Evolutionary conservation across 1,284 basidiomycete genomes (phyloP).

Genomic region (Fomitopsis betulina): DNA sequence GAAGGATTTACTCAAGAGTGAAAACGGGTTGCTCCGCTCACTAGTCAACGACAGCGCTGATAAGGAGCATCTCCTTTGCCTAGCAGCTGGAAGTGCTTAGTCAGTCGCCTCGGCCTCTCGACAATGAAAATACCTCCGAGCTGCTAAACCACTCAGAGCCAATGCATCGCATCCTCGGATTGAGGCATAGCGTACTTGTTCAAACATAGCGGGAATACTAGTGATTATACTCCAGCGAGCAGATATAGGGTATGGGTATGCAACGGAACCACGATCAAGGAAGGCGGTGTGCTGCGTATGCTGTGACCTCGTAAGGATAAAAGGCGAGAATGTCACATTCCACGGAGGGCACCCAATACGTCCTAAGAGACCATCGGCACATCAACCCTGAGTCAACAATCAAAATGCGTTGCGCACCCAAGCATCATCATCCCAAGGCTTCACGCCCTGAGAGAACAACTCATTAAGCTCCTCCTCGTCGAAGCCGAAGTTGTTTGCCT

Average conservation of each 20-base stretch:
- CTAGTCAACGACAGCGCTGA: constrained; percentile 60
- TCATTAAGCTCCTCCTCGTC: constrained; percentile 34
- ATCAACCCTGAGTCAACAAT: background rate
- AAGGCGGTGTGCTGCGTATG: too few relatives aligned
- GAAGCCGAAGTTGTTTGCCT: constrained; percentile 29
- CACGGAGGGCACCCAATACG: background rate
- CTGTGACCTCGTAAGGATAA: too few relatives aligned
- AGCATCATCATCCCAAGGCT: constrained; percentile 44
- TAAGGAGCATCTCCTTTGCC: constrained; percentile 26
- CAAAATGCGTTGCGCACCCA: constrained; percentile 23
- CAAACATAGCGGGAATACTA: too few relatives aligned
- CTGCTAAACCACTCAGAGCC: too few relatives aligned
- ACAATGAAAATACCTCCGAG: too few relatives aligned
- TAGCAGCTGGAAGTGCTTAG: too few relatives aligned
- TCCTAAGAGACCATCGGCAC: background rate
- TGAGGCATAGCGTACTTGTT: too few relatives aligned
- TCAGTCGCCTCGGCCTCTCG: too few relatives aligned
- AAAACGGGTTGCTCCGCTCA: constrained; percentile 47
- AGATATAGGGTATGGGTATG: too few relatives aligned
- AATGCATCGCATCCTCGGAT: too few relatives aligned
- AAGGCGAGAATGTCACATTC: background rate
- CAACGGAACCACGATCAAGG: too few relatives aligned
- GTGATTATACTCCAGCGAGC: too few relatives aligned
- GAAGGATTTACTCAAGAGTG: constrained; percentile 48
- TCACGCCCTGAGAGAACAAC: constrained; percentile 35